Percentiles rank a stretch among this genome's conserved stretches.
Conservation (phyloP, 495 filamentous ascomycete species). For the Penicillium samsonianum region DNA sequence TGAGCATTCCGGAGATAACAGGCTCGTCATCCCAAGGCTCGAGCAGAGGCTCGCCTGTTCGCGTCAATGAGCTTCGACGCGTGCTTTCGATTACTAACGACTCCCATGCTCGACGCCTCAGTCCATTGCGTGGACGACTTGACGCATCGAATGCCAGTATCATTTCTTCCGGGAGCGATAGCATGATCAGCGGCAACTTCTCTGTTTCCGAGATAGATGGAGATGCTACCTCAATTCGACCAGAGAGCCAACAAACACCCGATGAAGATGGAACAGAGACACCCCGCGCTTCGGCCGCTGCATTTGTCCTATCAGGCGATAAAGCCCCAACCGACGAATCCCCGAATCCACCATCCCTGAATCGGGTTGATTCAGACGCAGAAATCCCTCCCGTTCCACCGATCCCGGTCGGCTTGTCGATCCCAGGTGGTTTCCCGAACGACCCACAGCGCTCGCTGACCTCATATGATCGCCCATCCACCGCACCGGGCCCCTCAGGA, state of each 20-base stretch:
- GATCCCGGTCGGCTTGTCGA: slow-evolving; percentile 39
- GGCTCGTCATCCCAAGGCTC: slow-evolving; percentile 56
- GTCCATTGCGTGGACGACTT: slow-evolving; percentile 41
- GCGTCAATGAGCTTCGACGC: slow-evolving; percentile 83
- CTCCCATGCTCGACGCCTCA: slow-evolving; percentile 36
- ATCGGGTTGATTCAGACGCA: slow-evolving; percentile 19
- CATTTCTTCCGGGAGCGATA: slow-evolving; percentile 48
- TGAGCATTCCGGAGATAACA: slow-evolving; percentile 50
- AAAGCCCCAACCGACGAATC: slow-evolving; percentile 9
- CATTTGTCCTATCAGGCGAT: slow-evolving; percentile 18
- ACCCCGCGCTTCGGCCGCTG: slow-evolving; percentile 33
- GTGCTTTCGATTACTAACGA: slow-evolving; percentile 59
- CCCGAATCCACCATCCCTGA: slow-evolving; percentile 6
- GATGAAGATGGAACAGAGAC: slow-evolving; percentile 38
- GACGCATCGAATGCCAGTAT: slow-evolving; percentile 41
- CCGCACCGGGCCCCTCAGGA: slow-evolving; percentile 34
- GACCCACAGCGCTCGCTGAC: slow-evolving; percentile 40
- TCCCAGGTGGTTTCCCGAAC: slow-evolving; percentile 41
- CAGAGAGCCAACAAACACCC: slow-evolving; percentile 26
- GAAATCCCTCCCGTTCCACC: slow-evolving; percentile 49
- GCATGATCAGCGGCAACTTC: slow-evolving; percentile 46
- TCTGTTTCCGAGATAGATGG: slow-evolving; percentile 40
- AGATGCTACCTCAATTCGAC: slow-evolving; percentile 33
- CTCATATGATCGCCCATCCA: slow-evolving; percentile 40
- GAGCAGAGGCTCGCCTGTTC: slow-evolving; percentile 66